Evolutionary conservation across 2,329 filamentous ascomycete species (phyloP), one percentile per base, ranked within the genome.

Genomic region (Penicillium sp.): DNA sequence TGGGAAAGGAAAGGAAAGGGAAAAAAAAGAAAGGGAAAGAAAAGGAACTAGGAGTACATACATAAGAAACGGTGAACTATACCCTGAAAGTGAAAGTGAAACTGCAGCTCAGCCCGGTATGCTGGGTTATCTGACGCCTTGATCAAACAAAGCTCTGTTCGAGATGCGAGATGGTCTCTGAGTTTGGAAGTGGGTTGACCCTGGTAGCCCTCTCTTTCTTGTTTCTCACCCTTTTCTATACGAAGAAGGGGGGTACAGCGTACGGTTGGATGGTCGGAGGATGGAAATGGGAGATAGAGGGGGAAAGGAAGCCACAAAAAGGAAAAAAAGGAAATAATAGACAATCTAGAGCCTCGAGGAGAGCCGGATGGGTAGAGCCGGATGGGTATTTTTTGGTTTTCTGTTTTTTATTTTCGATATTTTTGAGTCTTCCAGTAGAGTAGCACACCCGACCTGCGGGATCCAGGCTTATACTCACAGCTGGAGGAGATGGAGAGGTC

Each of bases 51-150:
- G 37, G 47, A 39, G 29, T n/a, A n/a, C n/a, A n/a, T n/a, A n/a
- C n/a, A n/a, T 45, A 54, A 49, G 54, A 56, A 64, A 60, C 57
- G 59, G 61, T 61, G 61, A 65, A 63, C 57, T 67, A 64, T 65
- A 62, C 53, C 51, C 45, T 47, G 37, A 17, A 24, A 23, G n/a
- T 37, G 9, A 54, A 61, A 56, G 55, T 61, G 51, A 27, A 62
- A 55, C 52, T 59, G 60, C 56, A 58, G 56, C 53, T 56, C 46
- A 33, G 12, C 30, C 40, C 20, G 37, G 20, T 24, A 27, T 27
- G 37, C 21, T 26, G 23, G 37, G 12, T 10, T 40, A 39, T 39
- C 18, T n/a, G 37, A 40, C 26, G 37, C 18, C 21, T 30, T 42
- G 39, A 42, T 20, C 15, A 15, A 12, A 15, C 23, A 18, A n/a